Evolutionary conservation across 2,329 filamentous ascomycete species (phyloP), one percentile per base, ranked within the genome.

Genomic region (Cladosporium sp.): DNA sequence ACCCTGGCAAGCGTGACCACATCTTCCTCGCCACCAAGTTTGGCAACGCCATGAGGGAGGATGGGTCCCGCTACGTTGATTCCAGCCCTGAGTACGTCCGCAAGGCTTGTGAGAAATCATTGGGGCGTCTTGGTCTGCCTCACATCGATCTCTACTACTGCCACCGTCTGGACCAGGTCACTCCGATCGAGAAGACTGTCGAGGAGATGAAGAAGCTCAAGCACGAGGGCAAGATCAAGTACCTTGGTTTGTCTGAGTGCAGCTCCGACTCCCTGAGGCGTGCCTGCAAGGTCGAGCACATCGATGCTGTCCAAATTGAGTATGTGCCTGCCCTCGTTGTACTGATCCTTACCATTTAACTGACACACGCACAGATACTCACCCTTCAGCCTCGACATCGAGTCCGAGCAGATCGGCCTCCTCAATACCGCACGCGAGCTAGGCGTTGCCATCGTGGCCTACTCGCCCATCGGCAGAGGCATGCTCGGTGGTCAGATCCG

Each of bases 381-480:
- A 23, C 82, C 82, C 0, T 87, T 83, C 72, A 75, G 80, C 2
- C 79, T 89, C 35, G 83, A 87, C 46, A 86, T 90, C 67, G 88
- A 91, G 72, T 81, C 76, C 4, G 73, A 78, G 0, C 74, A 79
- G 49, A 82, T 80, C 0, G 73, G 81, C 28, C 76, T 89, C 1
- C 77, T 89, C 1, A 75, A 79, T 31, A 86, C 86, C 0, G 84
- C 81, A 66, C 80, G 83, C n/a, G 85, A 88, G 71, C 82, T 89
- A 2, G 86, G 86, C 1, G 78, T 87, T 2, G 78, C 84, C 0
- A 77, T 86, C 6, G 80, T 90, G 2, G 82, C 85, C 1, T 88
- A 87, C 75, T 83, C 81, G 18, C 87, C 87, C 1, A 80, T 90
- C 2, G 86, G 86, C 2, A 81, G 86, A 1, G 87, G 87, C 11